Evolutionary conservation across 352 stramenopile species (phyloP).

Genomic region (Globisporangium takayamanum): DNA sequence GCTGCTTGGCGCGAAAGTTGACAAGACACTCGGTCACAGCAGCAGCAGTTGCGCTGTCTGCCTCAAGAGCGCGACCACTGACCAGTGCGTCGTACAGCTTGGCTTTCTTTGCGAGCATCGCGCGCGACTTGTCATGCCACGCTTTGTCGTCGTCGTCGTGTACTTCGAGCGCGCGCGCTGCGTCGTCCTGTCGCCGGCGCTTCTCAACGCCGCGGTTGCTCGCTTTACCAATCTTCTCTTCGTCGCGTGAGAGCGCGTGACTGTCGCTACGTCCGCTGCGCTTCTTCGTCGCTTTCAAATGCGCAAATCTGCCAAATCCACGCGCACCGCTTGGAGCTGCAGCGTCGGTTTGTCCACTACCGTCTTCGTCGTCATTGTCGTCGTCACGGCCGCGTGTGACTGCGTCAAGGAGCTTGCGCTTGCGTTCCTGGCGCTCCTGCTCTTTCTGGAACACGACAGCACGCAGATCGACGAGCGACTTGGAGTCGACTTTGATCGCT

Average conservation of each 20-base stretch:
- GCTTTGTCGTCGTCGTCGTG: slow-evolving; percentile 59
- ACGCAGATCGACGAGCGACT: slow-evolving; percentile 80
- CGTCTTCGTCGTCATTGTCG: slow-evolving; percentile 10
- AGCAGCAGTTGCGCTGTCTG: neutral
- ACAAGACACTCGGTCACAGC: slow-evolving; percentile 52
- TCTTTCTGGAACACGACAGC: slow-evolving; percentile 81
- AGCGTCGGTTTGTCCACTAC: too few species aligned
- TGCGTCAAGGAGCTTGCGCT: slow-evolving; percentile 30
- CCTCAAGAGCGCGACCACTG: slow-evolving; percentile 13
- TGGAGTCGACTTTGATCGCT: slow-evolving; percentile 79
- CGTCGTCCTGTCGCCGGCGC: slow-evolving; percentile 45
- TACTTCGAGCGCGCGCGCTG: slow-evolving; percentile 29
- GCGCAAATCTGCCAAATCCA: slow-evolving; percentile 36
- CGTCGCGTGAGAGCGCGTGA: slow-evolving; percentile 5
- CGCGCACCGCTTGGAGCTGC: slow-evolving; percentile 1
- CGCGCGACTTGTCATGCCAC: slow-evolving; percentile 44
- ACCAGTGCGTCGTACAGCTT: slow-evolving; percentile 73
- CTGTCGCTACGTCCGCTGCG: slow-evolving; percentile 24
- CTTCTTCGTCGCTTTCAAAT: slow-evolving; percentile 27
- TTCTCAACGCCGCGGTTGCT: slow-evolving; percentile 58
- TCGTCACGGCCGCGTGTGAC: slow-evolving; percentile 5
- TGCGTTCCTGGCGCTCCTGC: slow-evolving; percentile 57
- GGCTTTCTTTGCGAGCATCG: slow-evolving; percentile 64
- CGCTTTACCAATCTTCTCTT: slow-evolving; percentile 18
- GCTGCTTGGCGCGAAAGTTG: slow-evolving; percentile 59